phyloP scores from a whole-genome alignment of 2,329 filamentous ascomycete genomes.

The Trichoderma sp. region DNA sequence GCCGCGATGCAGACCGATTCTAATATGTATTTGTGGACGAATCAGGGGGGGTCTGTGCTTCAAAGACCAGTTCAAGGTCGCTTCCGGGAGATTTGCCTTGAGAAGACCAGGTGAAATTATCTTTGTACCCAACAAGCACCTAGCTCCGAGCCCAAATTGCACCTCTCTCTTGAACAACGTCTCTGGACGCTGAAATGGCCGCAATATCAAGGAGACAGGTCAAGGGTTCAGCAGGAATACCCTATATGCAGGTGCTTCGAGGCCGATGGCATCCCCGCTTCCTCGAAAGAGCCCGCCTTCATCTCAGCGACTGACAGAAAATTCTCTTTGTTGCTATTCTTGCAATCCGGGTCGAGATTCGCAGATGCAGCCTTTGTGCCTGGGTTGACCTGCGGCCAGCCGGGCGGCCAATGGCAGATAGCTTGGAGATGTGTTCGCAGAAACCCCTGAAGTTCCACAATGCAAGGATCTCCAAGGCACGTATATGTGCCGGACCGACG shows the following conservation, averaged over 20 bases:
- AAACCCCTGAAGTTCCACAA: constrained; percentile 15
- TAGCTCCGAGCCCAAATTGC: background rate
- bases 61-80: background rate
- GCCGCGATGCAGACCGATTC: background rate
- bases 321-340: background rate
- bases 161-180: constrained; percentile 4
- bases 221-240: background rate
- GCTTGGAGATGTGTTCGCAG: constrained; percentile 10
- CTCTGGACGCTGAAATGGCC: background rate
- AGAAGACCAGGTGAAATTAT: background rate
- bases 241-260: constrained; percentile 5
- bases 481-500: background rate
- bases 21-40: background rate
- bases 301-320: background rate
- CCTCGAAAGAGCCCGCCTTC: background rate
- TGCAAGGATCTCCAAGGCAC: constrained; percentile 4
- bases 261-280: background rate
- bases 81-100: background rate
- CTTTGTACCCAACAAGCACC: background rate
- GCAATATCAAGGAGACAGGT: background rate
- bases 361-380: constrained; percentile 10
- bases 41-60: background rate
- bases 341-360: background rate
- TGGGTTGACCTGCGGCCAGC: constrained; percentile 18
- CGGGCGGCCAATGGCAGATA: constrained; percentile 18